Base-by-base conservation (phyloP, 2,329 filamentous ascomycete genomes). In the Teratosphaeria viscida region DNA sequence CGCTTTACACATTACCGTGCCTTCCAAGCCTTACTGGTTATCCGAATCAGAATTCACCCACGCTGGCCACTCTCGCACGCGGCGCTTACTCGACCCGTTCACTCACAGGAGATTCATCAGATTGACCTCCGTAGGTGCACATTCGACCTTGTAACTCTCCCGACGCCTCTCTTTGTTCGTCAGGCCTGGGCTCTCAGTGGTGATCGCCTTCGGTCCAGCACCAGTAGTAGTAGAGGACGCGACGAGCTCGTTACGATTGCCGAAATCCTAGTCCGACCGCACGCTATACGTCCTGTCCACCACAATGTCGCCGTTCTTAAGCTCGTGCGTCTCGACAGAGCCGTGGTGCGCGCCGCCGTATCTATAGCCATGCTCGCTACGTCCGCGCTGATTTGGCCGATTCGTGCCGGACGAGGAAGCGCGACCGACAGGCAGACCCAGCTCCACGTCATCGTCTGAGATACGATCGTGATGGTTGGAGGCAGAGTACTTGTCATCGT, bases 231-330 rank as follows among this genome's bases (percentile, higher is more conserved):
- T 12, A 32, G 19, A 47, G 6, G 29, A 29, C 37, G 43, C 32
- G 35, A n/a, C 43, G 11, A 49, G 43, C 43, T 49, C 43, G 19
- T 49, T 49, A 23, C 37, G 52, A 23, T 52, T 39, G 26, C 53
- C 35, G 16, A 60, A 63, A 39, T 61, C 61, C 61, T 63, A 61
- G 49, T 61, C 61, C 52, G 61, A 63, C 39, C 61, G 58, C 35
- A 63, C 61, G 55, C 61, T 63, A 34, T 63, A 63, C 37, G 61
- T 61, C 55, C 59, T 34, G 43, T 63, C 61, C 16, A 63, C 59
- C 56, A 61, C 56, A 27, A 62, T 54, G 26, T 52, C 57, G 16
- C 32, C 52, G 29, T 52, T 49, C 59, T 60, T 57, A 6, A 49
- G 55, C 53, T 53, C 23, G 39, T 62, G 19, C 57, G 59, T 57